These are phyloP conservation scores for Amaranthus cruentus DNA, from an alignment of 148 eudicot species.

Conservation along the genomic window DNA sequence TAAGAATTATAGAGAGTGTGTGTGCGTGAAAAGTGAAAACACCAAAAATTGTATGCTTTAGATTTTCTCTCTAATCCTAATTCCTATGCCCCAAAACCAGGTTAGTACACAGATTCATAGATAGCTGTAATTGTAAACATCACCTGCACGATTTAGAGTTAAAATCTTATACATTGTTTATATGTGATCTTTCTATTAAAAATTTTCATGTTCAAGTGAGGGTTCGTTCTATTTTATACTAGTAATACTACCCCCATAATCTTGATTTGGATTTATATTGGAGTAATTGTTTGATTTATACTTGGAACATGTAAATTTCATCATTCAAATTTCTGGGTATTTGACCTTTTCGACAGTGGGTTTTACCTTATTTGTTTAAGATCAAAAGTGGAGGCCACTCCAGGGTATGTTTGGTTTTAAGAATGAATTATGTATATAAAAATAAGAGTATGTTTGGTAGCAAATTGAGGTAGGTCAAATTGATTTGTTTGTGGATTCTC, in stretches of 20 bases:
- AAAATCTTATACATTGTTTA: not conserved
- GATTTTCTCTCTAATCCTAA: not conserved
- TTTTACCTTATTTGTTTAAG: too few relatives aligned
- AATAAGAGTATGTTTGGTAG: not conserved
- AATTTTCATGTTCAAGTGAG: not conserved
- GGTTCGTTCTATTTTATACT: too few relatives aligned
- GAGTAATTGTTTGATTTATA: not conserved
- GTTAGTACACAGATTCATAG: conserved; percentile 6
- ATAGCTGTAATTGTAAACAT: too few relatives aligned
- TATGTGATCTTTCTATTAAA: conserved; percentile 1
- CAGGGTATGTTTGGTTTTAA: not conserved
- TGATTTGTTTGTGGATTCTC: conserved; percentile 34
- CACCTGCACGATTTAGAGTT: not conserved
- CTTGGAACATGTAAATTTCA: not conserved
- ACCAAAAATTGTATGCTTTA: not conserved
- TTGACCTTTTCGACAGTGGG: not conserved
- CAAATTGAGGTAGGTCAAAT: conserved; percentile 23
- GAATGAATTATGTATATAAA: not conserved
- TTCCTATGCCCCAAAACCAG: conserved; percentile 3
- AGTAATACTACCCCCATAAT: not conserved
- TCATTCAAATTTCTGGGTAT: conserved; percentile 4
- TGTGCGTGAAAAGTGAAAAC: not conserved
- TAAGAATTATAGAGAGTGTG: too few relatives aligned
- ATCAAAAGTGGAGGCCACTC: too few relatives aligned
- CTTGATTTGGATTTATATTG: not conserved